phyloP scores from a whole-genome alignment of 2,329 filamentous ascomycete species.

The Nigrospora sphaerica region DNA sequence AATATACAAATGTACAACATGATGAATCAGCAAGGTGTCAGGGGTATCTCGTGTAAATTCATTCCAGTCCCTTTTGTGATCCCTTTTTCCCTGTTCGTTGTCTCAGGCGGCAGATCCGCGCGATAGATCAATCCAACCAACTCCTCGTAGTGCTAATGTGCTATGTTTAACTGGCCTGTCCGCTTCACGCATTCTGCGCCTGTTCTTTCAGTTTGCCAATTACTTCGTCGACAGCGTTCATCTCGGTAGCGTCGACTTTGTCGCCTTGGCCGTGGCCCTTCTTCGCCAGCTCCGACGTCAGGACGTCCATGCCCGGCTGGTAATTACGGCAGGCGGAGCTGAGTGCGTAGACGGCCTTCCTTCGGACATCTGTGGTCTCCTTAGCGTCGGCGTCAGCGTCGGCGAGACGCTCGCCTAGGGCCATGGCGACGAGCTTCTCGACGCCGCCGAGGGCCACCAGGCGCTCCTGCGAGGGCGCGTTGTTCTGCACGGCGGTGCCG shows the following conservation, averaged over 20 bases:
- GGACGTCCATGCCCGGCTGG: slow-evolving; percentile 69
- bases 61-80: not conserved
- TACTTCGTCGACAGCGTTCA: slow-evolving; percentile 75
- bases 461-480: slow-evolving; percentile 74
- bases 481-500: slow-evolving; percentile 95
- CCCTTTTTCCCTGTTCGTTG: too few relatives aligned
- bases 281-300: slow-evolving; percentile 55
- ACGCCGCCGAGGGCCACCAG: slow-evolving; percentile 58
- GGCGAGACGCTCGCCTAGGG: slow-evolving; percentile 22
- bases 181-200: slow-evolving; percentile 24
- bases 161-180: too few relatives aligned
- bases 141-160: too few relatives aligned
- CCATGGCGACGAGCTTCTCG: slow-evolving; percentile 60
- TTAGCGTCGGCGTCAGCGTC: slow-evolving; percentile 30
- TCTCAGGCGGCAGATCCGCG: too few relatives aligned
- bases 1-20: slow-evolving; percentile 16
- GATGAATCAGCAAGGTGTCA: not conserved
- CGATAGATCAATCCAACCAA: too few relatives aligned
- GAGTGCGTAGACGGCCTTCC: slow-evolving; percentile 85
- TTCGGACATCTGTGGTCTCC: slow-evolving; percentile 57
- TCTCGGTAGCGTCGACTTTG: slow-evolving; percentile 74
- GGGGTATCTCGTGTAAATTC: not conserved
- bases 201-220: slow-evolving; percentile 60
- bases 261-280: slow-evolving; percentile 44
- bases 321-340: slow-evolving; percentile 85